These are phyloP conservation scores for Lepidopterella palustris DNA, from an alignment of 495 filamentous ascomycete genomes.

Conservation along the genomic window DNA sequence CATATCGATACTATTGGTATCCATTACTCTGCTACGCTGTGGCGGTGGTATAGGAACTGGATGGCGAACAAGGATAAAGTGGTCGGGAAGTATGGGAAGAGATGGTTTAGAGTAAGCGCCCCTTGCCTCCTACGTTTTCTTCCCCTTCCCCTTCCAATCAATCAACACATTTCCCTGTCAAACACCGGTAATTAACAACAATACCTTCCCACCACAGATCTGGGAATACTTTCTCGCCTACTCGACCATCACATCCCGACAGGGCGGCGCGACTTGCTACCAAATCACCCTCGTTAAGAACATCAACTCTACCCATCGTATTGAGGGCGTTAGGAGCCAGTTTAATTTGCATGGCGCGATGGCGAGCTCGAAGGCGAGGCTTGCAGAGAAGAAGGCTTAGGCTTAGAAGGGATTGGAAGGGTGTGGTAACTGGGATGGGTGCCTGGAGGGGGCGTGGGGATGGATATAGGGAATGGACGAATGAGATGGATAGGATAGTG, in stretches of 20 bases:
- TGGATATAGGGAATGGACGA: no score
- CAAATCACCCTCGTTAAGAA: slow-evolving; percentile 97
- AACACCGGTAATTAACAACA: not conserved
- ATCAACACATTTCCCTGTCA: no score
- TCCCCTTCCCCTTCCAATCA: not conserved
- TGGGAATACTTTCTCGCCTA: slow-evolving; percentile 98
- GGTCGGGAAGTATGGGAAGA: slow-evolving; percentile 85
- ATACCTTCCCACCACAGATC: slow-evolving; percentile 52
- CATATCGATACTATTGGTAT: slow-evolving; percentile 80
- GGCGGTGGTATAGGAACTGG: slow-evolving; percentile 99
- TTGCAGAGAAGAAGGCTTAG: slow-evolving; percentile 3
- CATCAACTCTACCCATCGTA: slow-evolving; percentile 89
- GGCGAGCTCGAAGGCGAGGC: slow-evolving; percentile 20
- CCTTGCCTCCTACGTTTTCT: slow-evolving; percentile 1
- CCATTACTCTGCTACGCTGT: slow-evolving; percentile 94
- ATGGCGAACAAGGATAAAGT: slow-evolving; percentile 93
- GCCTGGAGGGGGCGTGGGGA: no score
- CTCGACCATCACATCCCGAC: slow-evolving; percentile 87
- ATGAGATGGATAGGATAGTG: no score
- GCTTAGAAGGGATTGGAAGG: no score
- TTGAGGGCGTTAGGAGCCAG: slow-evolving; percentile 76
- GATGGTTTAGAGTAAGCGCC: slow-evolving; percentile 95
- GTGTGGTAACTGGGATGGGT: no score
- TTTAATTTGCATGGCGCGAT: slow-evolving; percentile 70
- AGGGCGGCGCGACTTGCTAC: slow-evolving; percentile 90